Conservation (phyloP, 257 asterid genomes). For the Scutellaria galericulata region DNA sequence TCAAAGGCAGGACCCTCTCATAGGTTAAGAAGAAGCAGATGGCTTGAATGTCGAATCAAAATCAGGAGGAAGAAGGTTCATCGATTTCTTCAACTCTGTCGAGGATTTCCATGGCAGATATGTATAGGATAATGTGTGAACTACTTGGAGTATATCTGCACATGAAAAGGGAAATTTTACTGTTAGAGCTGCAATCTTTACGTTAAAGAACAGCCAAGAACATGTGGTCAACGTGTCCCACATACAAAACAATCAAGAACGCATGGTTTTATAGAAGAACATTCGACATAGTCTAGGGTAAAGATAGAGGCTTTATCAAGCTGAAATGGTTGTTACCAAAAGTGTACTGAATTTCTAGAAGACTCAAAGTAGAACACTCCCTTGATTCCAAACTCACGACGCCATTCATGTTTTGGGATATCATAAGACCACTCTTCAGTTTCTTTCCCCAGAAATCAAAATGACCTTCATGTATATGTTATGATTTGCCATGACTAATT, state of each 20-base stretch:
- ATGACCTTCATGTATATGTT: background rate
- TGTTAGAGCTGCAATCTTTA: conserved; percentile 13
- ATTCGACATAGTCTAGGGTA: background rate
- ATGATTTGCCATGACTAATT: background rate
- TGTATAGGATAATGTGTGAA: background rate
- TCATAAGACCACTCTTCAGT: background rate
- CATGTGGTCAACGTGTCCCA: background rate
- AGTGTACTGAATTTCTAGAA: background rate
- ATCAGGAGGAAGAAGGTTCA: conserved; percentile 20
- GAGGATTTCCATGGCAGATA: conserved; percentile 22
- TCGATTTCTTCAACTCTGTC: conserved; percentile 10
- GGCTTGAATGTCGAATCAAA: conserved; percentile 12
- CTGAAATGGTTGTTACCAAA: no score
- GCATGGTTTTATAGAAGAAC: background rate
- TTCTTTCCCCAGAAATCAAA: background rate
- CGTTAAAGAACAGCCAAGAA: conserved; percentile 11
- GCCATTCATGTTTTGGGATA: background rate
- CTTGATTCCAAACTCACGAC: background rate
- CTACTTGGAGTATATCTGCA: conserved; percentile 39
- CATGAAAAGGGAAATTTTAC: background rate
- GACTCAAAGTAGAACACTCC: background rate
- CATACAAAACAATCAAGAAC: background rate
- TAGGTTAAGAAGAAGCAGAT: conserved; percentile 28
- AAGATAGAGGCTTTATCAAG: background rate
- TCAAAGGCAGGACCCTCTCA: conserved; percentile 20